phyloP scores from a whole-genome alignment of 1,139 yeast genomes.

The Pneumocystis wakefieldiae region DNA sequence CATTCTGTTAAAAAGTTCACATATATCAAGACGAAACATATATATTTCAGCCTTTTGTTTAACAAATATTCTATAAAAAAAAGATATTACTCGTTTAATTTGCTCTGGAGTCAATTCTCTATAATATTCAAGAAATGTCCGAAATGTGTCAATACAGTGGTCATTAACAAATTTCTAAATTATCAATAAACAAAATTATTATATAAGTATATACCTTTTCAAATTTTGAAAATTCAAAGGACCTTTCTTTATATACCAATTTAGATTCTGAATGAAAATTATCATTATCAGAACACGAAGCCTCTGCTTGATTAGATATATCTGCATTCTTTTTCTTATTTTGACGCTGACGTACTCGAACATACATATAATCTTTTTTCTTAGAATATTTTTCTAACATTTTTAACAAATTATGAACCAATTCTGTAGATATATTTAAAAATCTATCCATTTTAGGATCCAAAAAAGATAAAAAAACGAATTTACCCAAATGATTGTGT shows the following conservation, averaged over 20 bases:
- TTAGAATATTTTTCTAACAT: slow-evolving; percentile 53
- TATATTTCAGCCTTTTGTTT: slow-evolving; percentile 45
- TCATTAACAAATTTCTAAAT: slow-evolving; percentile 27
- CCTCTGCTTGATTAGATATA: slow-evolving; percentile 9
- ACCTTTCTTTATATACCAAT: slow-evolving; percentile 33
- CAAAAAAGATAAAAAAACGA: neutral
- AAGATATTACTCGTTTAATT: slow-evolving; percentile 50
- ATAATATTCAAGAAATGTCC: slow-evolving; percentile 38
- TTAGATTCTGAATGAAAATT: slow-evolving; percentile 24
- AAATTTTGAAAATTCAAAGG: slow-evolving; percentile 34
- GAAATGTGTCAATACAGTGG: slow-evolving; percentile 35
- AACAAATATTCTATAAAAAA: slow-evolving; percentile 58
- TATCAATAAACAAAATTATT: neutral
- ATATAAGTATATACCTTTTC: slow-evolving; percentile 18
- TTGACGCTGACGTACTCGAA: slow-evolving; percentile 20
- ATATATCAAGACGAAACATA: slow-evolving; percentile 60
- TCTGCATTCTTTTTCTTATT: slow-evolving; percentile 15
- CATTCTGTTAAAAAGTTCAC: slow-evolving; percentile 39
- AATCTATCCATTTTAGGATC: slow-evolving; percentile 31
- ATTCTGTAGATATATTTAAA: slow-evolving; percentile 46
- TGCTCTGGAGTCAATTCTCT: slow-evolving; percentile 48
- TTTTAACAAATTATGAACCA: slow-evolving; percentile 51
- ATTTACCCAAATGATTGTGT: slow-evolving; percentile 23
- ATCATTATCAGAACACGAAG: slow-evolving; percentile 28
- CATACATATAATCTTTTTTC: slow-evolving; percentile 29